Evolutionary conservation across 2,329 filamentous ascomycete species (phyloP).

Genomic region (Colletotrichum ledebouriae): DNA sequence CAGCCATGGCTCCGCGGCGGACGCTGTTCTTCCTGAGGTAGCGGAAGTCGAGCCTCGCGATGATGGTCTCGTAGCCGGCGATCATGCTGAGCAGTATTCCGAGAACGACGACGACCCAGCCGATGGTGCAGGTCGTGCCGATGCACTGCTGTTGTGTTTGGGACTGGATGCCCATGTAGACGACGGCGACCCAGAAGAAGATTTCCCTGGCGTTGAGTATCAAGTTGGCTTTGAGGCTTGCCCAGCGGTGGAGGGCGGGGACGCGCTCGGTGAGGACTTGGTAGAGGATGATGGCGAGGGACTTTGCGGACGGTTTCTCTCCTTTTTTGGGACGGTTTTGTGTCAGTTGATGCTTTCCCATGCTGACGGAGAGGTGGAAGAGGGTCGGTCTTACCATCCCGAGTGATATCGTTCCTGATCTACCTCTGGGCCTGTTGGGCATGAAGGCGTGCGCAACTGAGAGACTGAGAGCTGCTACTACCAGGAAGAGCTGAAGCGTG

Average conservation of each 20-base stretch:
- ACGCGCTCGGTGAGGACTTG: conserved; percentile 55
- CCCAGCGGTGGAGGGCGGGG: conserved; percentile 51
- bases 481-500: conserved; percentile 34
- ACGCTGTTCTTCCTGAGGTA: conserved; percentile 24
- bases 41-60: conserved; percentile 35
- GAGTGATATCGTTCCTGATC: conserved; percentile 34
- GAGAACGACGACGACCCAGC: conserved; percentile 34
- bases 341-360: neutral
- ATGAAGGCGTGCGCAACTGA: conserved; percentile 35
- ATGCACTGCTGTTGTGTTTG: conserved; percentile 29
- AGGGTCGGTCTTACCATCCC: conserved; percentile 25
- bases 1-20: conserved; percentile 15
- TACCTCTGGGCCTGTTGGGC: conserved; percentile 19
- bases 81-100: conserved; percentile 32
- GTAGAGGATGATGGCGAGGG: conserved; percentile 56
- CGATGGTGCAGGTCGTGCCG: conserved; percentile 36
- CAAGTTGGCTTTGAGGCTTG: conserved; percentile 55
- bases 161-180: conserved; percentile 44
- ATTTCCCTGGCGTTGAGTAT: conserved; percentile 58
- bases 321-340: neutral
- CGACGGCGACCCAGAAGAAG: conserved; percentile 55
- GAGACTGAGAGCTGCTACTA: conserved; percentile 24
- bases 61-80: conserved; percentile 31
- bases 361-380: neutral
- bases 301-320: conserved; percentile 51